Evolutionary conservation across 2,329 filamentous ascomycete genomes (phyloP), one percentile per base, ranked within the genome.

Genomic region (Leptographium procerum): DNA sequence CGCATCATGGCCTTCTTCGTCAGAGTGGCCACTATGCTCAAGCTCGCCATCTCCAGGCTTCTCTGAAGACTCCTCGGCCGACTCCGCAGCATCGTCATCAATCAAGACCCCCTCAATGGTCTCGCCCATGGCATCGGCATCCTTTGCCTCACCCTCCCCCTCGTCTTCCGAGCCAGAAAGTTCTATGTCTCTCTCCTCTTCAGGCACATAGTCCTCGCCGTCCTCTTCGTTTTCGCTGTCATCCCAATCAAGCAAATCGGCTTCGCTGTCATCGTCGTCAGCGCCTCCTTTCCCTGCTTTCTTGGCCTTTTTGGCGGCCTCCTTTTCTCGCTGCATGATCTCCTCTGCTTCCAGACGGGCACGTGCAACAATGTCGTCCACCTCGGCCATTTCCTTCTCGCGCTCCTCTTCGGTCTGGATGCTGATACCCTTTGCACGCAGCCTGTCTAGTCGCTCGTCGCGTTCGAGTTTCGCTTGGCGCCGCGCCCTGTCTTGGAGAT

Each of bases 331-430:
- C 65, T 87, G 83, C 71, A 86, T 87, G 55, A 97, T 85, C 64
- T 87, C 85, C 51, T 88, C 82, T 2, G 86, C 91, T 68, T 97
- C 89, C 61, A 84, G 79, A 59, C 91, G 81, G 24, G 91, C 92
- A 66, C 86, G 91, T 53, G 92, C 87, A 29, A 97, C 82, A 61
- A 97, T 81, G 66, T 96, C 87, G 65, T 97, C 94, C 14, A 96
- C 84, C 60, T 91, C 84, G 59, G 88, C 84, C 70, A 90, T 83
- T 68, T 95, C 87, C 36, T 83, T 82, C 67, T 91, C 88, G 24
- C 89, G 84, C 69, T 99, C 91, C 70, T 96, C 92, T 2, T 86
- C 83, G 0, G 89, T 96, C 69, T 91, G 87, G 22, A 97, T 77
- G 28, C 87, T 75, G 29, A 96, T 80, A 9, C 94, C 94, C 70